A percentile compares a stretch with the other conserved stretches of the same genome.
Conservation (phyloP, 2,329 filamentous ascomycete genomes). For the Magnaporthiopsis incrustans region DNA sequence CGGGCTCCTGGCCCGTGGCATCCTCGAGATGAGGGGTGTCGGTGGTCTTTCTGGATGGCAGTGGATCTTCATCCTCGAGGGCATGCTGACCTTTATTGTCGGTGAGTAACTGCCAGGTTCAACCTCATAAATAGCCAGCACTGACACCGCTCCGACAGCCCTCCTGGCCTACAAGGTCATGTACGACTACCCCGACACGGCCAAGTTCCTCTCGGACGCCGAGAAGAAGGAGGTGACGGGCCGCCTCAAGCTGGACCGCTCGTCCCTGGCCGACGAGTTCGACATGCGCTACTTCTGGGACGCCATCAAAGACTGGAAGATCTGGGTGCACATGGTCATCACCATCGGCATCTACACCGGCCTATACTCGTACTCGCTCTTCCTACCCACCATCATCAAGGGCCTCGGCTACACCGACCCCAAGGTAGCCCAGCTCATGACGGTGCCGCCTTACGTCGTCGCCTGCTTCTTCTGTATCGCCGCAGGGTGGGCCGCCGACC, state of each 20-base stretch:
- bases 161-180: constrained; percentile 61
- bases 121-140: too few species aligned
- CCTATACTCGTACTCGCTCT: constrained; percentile 37
- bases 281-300: constrained; percentile 66
- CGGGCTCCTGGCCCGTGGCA: constrained; percentile 62
- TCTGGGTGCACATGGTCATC: constrained; percentile 46
- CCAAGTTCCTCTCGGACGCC: constrained; percentile 61
- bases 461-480: constrained; percentile 52
- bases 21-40: constrained; percentile 60
- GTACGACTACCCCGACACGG: constrained; percentile 74
- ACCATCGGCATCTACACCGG: constrained; percentile 7
- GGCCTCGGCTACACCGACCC: constrained; percentile 33
- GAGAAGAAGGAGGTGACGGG: constrained; percentile 65
- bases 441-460: constrained; percentile 32
- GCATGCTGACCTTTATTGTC: constrained; percentile 51
- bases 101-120: constrained; percentile 1
- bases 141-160: constrained; percentile 19
- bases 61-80: constrained; percentile 64
- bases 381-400: constrained; percentile 58
- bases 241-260: constrained; percentile 59
- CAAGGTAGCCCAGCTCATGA: constrained; percentile 12
- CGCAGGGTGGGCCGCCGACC: constrained; percentile 48
- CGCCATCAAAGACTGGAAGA: constrained; percentile 75
- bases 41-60: constrained; percentile 52
- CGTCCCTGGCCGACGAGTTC: constrained; percentile 65